phyloP scores from a whole-genome alignment of 2,329 filamentous ascomycete species.

The Exophiala calicioides region DNA sequence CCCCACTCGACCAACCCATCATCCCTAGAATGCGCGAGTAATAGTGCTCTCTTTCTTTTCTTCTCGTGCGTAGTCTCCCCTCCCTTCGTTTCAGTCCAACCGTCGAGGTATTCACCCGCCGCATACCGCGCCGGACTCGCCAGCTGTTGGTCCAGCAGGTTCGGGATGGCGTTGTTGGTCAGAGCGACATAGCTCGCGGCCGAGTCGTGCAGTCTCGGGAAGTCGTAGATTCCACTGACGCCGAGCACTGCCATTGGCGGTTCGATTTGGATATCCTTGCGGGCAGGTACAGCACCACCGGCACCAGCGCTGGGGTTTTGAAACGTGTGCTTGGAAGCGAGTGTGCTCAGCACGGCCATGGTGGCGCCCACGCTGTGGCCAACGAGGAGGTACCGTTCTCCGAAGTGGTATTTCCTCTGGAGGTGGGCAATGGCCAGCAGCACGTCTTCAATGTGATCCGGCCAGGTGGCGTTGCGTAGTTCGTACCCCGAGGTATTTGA shows the following conservation, averaged over 20 bases:
- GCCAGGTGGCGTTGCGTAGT: conserved; percentile 43
- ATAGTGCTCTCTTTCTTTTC: conserved; percentile 33
- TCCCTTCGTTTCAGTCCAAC: conserved; percentile 35
- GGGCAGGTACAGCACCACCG: conserved; percentile 12
- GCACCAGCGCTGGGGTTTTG: conserved; percentile 11
- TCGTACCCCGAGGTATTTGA: conserved; percentile 33
- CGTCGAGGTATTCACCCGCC: conserved; percentile 24
- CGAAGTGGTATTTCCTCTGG: conserved; percentile 43
- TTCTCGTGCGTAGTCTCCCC: conserved; percentile 14
- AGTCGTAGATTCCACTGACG: conserved; percentile 49
- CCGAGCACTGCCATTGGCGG: conserved; percentile 44
- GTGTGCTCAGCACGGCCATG: conserved; percentile 47
- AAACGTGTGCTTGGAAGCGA: conserved; percentile 32
- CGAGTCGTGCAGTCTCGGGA: conserved; percentile 39
- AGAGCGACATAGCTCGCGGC: conserved; percentile 43
- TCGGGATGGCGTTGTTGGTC: conserved; percentile 43
- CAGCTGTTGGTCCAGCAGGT: conserved; percentile 41
- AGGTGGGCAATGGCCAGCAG: conserved; percentile 42
- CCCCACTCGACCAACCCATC: conserved; percentile 44
- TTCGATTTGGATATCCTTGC: conserved; percentile 15
- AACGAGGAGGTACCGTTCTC: conserved; percentile 44
- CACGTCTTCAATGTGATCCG: conserved; percentile 49
- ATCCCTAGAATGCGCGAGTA: conserved; percentile 44
- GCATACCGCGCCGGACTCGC: conserved; percentile 41
- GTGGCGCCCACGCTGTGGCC: conserved; percentile 52